phyloP scores from a whole-genome alignment of 202 grass and related monocot genomes.

The Hordeum pubiflorum region DNA sequence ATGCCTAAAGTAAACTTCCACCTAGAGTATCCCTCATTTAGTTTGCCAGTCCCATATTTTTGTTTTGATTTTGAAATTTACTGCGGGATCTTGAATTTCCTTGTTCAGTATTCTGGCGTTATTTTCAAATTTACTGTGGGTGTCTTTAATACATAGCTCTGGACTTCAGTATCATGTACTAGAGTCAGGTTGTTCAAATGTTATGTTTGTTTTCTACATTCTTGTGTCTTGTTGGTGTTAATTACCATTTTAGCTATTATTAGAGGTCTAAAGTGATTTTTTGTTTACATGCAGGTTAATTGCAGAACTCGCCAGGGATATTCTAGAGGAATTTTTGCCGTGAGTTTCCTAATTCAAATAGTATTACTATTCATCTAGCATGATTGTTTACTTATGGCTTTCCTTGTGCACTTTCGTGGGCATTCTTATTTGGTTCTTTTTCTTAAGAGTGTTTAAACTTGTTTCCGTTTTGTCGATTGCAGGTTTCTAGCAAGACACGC shows the following conservation, averaged over 20 bases:
- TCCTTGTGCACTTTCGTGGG: background rate
- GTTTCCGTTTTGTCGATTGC: slow-evolving; percentile 22
- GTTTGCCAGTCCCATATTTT: background rate
- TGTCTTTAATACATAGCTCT: background rate
- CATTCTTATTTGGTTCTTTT: slow-evolving; percentile 8
- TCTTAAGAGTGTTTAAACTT: slow-evolving; percentile 26
- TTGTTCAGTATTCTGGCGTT: background rate
- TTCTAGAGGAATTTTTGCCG: slow-evolving; percentile 77
- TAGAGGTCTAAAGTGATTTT: slow-evolving; percentile 9
- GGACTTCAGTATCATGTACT: background rate
- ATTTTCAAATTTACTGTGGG: background rate
- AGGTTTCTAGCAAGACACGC: slow-evolving; percentile 65
- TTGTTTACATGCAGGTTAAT: slow-evolving; percentile 68
- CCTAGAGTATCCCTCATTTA: background rate
- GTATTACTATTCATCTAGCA: background rate
- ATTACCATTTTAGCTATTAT: background rate
- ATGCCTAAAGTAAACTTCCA: background rate
- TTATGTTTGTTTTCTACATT: slow-evolving; percentile 2
- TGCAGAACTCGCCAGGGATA: slow-evolving; percentile 77
- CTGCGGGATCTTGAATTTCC: background rate
- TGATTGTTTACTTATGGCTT: slow-evolving; percentile 6
- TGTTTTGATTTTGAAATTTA: slow-evolving; percentile 1
- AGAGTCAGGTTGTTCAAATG: slow-evolving; percentile 1
- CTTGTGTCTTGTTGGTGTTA: background rate
- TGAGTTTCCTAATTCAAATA: slow-evolving; percentile 49